Base-by-base conservation (phyloP, 306 rosid species). In the Ceratonia siliqua region DNA sequence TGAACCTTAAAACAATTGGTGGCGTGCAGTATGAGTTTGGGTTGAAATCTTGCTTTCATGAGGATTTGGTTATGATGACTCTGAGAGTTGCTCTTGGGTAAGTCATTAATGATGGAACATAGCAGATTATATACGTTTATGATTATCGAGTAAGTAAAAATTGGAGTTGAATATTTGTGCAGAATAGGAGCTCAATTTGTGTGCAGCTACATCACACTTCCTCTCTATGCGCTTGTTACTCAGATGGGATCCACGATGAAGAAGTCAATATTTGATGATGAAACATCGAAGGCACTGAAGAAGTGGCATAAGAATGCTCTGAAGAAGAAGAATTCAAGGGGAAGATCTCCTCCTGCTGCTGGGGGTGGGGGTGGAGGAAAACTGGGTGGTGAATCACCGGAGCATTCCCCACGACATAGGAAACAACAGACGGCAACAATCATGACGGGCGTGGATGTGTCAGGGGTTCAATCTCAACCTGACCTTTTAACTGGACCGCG, bases 191-290 rank as follows among this genome's bases (percentile, higher is more conserved):
- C 87, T 48, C 99, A 94, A 76, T 21, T 94, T 22, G 52, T 92
- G 75, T 91, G 96, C 85, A 92, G 97, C 83, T 94, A 94, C 70
- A 63, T 89, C 28, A 94, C 99, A 43, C 99, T 94, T 67, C 99
- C 99, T 8, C 84, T 94, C 11, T 94, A 94, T 77, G 99, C 99
- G 3, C 86, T 94, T 3, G 99, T 94, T 17, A 92, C 97, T 13
- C 72, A 93, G 91, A 94, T 94, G 99, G 99, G 99, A 36, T 88
- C 99, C 0, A 94, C 93, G 0, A 94, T 94, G 99, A 94, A 94
- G 89, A 81, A 78, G 87, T 92, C 99, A 11, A 92, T 94, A 56
- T 94, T 94, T 42, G 99, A 94, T 20, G 97, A 94, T 0, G 96
- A 94, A 83, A 94, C 99, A 46, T 90, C 97, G 13, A 92, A 79